Percentiles rank a stretch among this genome's conserved stretches.
Conservation (phyloP, 1,284 basidiomycete species). For the Austroboletus rostrupii region DNA sequence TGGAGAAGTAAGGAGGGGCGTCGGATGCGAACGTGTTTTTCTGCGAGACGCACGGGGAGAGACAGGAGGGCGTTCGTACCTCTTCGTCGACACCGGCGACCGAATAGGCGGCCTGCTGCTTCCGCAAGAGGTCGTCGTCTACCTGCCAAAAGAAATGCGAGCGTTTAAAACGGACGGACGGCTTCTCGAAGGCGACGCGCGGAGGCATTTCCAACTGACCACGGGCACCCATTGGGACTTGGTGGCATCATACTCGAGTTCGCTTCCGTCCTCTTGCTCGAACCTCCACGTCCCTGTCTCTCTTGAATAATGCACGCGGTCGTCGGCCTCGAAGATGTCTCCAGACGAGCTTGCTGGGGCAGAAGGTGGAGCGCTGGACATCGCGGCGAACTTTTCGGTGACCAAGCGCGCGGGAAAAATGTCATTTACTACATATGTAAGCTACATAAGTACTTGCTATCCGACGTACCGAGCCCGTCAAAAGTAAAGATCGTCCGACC, state of each 20-base stretch:
- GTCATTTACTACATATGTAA: too few species aligned
- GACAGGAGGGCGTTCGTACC: conserved; percentile 45
- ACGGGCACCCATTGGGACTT: conserved; percentile 80
- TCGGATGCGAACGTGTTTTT: conserved; percentile 21
- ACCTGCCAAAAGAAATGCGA: conserved; percentile 42
- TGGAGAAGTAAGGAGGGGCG: too few species aligned
- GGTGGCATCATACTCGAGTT: conserved; percentile 81
- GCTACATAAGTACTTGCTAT: not conserved
- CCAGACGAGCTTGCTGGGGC: conserved; percentile 47
- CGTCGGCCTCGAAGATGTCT: conserved; percentile 70
- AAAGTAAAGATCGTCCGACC: conserved; percentile 26
- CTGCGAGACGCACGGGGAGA: conserved; percentile 19
- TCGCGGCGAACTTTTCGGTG: conserved; percentile 2
- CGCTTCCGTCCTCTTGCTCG: conserved; percentile 84
- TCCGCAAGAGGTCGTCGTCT: conserved; percentile 77
- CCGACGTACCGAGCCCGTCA: not conserved
- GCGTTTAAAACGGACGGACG: not conserved
- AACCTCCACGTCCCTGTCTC: conserved; percentile 78
- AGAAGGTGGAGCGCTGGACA: conserved; percentile 37
- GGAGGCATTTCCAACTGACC: conserved; percentile 46
- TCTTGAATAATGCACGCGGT: conserved; percentile 77
- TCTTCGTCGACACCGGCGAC: conserved; percentile 88
- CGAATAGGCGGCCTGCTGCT: conserved; percentile 91
- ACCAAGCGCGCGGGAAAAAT: too few species aligned
- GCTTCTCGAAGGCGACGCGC: not conserved